A percentile compares a stretch with the other conserved stretches of the same genome.
These are phyloP conservation scores for Ascochyta rabiei DNA, from an alignment of 2,329 filamentous ascomycete species.

Conservation along the genomic window DNA sequence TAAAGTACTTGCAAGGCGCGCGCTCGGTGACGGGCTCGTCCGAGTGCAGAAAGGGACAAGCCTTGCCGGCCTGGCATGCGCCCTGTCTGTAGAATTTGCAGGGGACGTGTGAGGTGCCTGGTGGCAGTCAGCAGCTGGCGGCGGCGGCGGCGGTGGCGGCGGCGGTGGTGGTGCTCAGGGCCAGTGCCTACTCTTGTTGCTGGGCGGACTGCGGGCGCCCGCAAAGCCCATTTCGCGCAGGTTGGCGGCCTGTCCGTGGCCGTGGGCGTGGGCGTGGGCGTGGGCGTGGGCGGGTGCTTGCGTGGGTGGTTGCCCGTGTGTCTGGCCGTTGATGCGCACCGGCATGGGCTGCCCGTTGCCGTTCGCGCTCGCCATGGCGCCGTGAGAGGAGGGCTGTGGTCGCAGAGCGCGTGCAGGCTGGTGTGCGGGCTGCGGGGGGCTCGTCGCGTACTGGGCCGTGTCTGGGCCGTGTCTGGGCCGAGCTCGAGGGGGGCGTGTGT, in stretches of 20 bases:
- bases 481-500: neutral
- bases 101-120: conserved; percentile 94
- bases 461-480: conserved; percentile 9
- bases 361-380: conserved; percentile 44
- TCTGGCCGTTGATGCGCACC: conserved; percentile 41
- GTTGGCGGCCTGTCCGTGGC: conserved; percentile 36
- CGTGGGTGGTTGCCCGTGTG: no score
- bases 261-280: neutral
- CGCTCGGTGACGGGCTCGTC: conserved; percentile 83
- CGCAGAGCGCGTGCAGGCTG: conserved; percentile 42
- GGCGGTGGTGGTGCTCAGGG: no score
- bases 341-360: conserved; percentile 43
- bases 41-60: conserved; percentile 96
- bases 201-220: conserved; percentile 55
- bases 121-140: conserved; percentile 25
- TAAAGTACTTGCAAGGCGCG: conserved; percentile 95
- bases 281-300: no score
- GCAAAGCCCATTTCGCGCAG: conserved; percentile 48
- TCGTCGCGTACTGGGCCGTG: conserved; percentile 14
- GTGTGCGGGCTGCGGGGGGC: conserved; percentile 32
- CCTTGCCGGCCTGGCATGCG: conserved; percentile 92
- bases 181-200: conserved; percentile 56
- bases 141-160: no score
- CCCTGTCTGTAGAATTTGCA: conserved; percentile 99
- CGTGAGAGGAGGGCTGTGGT: conserved; percentile 29